Base-by-base conservation (phyloP, 495 filamentous ascomycete species). In the Penicillium paradoxum region DNA sequence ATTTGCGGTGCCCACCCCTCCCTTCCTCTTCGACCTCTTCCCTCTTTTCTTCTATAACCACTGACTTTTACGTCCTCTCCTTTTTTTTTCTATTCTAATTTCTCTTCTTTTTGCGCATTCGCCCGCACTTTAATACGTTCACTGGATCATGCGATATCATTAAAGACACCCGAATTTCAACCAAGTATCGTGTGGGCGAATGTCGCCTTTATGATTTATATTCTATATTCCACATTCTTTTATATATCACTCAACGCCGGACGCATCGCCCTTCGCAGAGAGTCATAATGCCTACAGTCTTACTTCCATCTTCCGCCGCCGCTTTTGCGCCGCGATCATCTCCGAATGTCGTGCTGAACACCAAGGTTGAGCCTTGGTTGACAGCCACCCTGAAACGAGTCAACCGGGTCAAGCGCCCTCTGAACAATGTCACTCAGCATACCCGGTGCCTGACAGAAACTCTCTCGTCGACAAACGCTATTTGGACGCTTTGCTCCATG, bases 401-500 rank as follows among this genome's bases (percentile, higher is more conserved):
- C 73, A 97, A 97, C 79, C 84, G 89, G 55, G 83, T 97, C 71
- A 99, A 99, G 82, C 87, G 95, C 62, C 93, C 93, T 59, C 76
- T 99, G 67, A 99, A 99, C 79, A 97, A 91, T 70, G 90, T 96
- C 30, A 87, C 89, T 24, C 93, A 99, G 71, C 93, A 99, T 76
- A 89, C 88, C 55, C 84, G 89, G 83, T 97, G 93, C 74, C 79
- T 99, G 62, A 97, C 93, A 38, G 93, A 97, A 78, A 96, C 90
- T 0, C 79, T 99, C 24, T 96, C 93, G 42, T 91, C 90, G 53
- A 69, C 83, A 36, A 90, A 88, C 57, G 93, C 93, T 54, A 95
- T 97, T 70, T 99, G 93, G 93, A 95, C 88, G 48, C 77, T 99
- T 47, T 88, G 88, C 46, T 97, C 93, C 17, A 76, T 99, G 67